Evolutionary conservation across 306 rosid species (phyloP), one percentile per base, ranked within the genome.

Genomic region (Lathyrus oleraceus): DNA sequence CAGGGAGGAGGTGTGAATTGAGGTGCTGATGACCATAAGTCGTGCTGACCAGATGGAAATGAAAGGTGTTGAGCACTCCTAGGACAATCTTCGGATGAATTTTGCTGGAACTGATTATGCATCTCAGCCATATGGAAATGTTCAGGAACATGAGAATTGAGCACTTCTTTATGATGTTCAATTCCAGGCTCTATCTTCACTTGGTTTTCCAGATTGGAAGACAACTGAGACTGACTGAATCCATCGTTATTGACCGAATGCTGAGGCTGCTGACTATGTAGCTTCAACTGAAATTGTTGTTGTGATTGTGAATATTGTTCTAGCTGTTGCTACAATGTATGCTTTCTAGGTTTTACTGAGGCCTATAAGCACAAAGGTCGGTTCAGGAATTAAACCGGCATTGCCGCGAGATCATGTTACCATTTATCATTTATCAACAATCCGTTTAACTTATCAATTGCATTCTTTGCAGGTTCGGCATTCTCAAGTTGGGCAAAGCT

Each of bases 61-160:
- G 96, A 17, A 56, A 79, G 71, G 77, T 85, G 84, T 53, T 87
- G 96, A 69, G 83, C 78, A 82, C 69, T 70, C 81, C 85, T 86
- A 20, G 79, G 76, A 68, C 65, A 80, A 70, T 79, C 89, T 61
- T 87, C 97, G 19, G 85, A 71, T 45, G 88, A 52, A 49, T 67
- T 83, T 81, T 79, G 90, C 73, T 85, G 95, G 78, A 89, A 89
- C 80, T 94, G 97, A 73, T 75, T 88, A 61, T 83, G 92, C 78
- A 84, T 79, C 79, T 87, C 88, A 68, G 99, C 45, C 73, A 86
- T 44, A 52, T 83, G 89, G 73, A 87, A 89, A 62, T 85, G 89
- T 38, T 89, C 97, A 56, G 86, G 63, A 40, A 69, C 70, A 49
- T 84, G 92, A 20, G 92, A 80, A 60, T 61, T 85, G 48, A 85